Evolutionary conservation across 768 basidiomycete species (phyloP), one percentile per base, ranked within the genome.

Genomic region (Phaeotremella skinneri): DNA sequence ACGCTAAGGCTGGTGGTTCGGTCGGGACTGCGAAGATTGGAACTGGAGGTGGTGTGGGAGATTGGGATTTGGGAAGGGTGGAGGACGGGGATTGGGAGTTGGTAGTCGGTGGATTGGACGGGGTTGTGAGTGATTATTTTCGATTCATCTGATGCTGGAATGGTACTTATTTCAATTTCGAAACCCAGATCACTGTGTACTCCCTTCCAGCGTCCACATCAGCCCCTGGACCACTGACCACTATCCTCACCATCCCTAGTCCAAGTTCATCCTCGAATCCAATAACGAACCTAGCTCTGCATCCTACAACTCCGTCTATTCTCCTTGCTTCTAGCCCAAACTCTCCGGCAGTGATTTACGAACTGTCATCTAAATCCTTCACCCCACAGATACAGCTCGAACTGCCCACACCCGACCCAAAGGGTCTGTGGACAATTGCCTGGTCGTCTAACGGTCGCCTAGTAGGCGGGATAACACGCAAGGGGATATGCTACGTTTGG

Each of bases 31-130:
- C 50, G 47, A 67, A 59, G 32, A 66, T 68, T 4, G 64, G 70
- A 9, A 47, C 59, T 20, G 69, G 66, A 16, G 66, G 63, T n/a
- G 63, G 61, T 23, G 64, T 72, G 0, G 68, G 68, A 3, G 68
- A 69, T 63, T 72, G 71, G 71, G 71, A 72, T 55, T 29, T 72
- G 41, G 56, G 62, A 16, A 39, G 47, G 27, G 25, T 72, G 25
- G 68, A 72, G 31, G 66, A 58, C 49, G 68, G 60, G 13, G 13
- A 20, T 7, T 45, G 43, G 31, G 13, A 30, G 42, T 4, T 69
- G 20, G 66, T 52, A 13, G 47, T 72, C n/a, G 71, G 70, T 6
- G 61, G 68, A 13, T 29, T 63, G 31, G 68, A 72, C 41, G 71
- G 71, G 20, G 59, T 55, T 52, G 71, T 72, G 53, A 66, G 68